phyloP scores from a whole-genome alignment of 345 rosid species.

The Viola odorata region DNA sequence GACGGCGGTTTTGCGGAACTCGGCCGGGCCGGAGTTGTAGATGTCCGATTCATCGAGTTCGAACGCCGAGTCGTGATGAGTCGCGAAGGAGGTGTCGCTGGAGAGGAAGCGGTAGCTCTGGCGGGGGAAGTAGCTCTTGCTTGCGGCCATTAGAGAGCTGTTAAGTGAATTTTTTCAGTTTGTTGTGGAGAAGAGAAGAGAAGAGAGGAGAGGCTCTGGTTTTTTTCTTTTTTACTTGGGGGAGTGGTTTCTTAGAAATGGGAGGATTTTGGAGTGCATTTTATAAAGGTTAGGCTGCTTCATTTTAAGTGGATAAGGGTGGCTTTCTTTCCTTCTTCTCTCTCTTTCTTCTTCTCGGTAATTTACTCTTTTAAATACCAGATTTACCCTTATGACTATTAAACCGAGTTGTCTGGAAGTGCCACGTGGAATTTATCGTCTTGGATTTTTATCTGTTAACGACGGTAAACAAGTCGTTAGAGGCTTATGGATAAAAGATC shows the following conservation, averaged over 20 bases:
- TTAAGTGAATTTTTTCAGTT: neutral
- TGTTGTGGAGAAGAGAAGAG: neutral
- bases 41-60: constrained; percentile 92
- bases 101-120: constrained; percentile 62
- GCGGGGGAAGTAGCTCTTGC: constrained; percentile 58
- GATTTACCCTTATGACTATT: neutral
- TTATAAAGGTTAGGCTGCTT: constrained; percentile 36
- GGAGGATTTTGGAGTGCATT: constrained; percentile 26
- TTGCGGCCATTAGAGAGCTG: constrained; percentile 49
- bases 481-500: too few relatives aligned
- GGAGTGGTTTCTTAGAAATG: neutral
- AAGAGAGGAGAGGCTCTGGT: neutral
- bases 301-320: constrained; percentile 52
- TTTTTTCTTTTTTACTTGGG: neutral
- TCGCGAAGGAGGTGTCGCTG: constrained; percentile 33
- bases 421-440: constrained; percentile 14
- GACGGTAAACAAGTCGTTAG: too few relatives aligned
- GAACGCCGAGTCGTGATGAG: constrained; percentile 34
- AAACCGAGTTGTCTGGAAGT: neutral
- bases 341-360: neutral
- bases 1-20: constrained; percentile 36
- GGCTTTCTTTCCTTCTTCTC: neutral
- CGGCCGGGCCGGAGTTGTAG: constrained; percentile 52
- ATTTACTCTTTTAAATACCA: constrained; percentile 12
- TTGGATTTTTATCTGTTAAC: neutral